Conservation (phyloP, 1,139 yeast genomes). For the Yamadazyma songkhlaensis region DNA sequence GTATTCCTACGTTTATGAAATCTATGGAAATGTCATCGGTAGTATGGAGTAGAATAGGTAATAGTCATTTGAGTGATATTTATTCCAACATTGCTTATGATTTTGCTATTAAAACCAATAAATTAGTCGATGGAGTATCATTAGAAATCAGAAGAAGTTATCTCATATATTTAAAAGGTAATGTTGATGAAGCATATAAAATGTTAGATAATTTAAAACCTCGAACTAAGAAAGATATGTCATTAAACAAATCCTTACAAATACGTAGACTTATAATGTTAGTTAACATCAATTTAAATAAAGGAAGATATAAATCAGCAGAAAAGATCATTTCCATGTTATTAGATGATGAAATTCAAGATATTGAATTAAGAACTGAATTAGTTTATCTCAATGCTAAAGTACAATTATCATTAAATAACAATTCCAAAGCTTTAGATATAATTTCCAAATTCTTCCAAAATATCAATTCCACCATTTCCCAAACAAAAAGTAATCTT, state of each 20-base stretch:
- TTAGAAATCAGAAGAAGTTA: constrained; percentile 38
- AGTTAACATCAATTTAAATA: constrained; percentile 33
- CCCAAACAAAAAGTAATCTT: constrained; percentile 24
- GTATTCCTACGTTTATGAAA: constrained; percentile 37
- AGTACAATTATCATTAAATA: constrained; percentile 28
- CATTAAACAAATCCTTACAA: constrained; percentile 37
- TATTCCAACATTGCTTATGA: constrained; percentile 45
- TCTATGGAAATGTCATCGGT: constrained; percentile 45
- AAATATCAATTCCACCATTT: constrained; percentile 17
- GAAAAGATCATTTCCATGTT: constrained; percentile 20
- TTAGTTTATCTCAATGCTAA: constrained; percentile 24
- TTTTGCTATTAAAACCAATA: constrained; percentile 26
- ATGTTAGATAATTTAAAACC: constrained; percentile 25
- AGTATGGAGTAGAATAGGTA: constrained; percentile 54
- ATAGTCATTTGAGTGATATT: constrained; percentile 39
- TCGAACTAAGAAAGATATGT: constrained; percentile 22
- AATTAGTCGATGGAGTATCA: constrained; percentile 34
- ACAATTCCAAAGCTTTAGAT: constrained; percentile 33
- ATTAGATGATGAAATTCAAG: constrained; percentile 25
- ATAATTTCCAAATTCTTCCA: constrained; percentile 27
- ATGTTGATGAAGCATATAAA: constrained; percentile 33
- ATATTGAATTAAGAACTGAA: constrained; percentile 30
- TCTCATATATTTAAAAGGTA: constrained; percentile 34
- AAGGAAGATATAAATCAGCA: constrained; percentile 32
- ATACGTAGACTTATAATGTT: constrained; percentile 34